Base-by-base conservation (phyloP, 805 yeast genomes). In the Nakazawaea laoshanensis region DNA sequence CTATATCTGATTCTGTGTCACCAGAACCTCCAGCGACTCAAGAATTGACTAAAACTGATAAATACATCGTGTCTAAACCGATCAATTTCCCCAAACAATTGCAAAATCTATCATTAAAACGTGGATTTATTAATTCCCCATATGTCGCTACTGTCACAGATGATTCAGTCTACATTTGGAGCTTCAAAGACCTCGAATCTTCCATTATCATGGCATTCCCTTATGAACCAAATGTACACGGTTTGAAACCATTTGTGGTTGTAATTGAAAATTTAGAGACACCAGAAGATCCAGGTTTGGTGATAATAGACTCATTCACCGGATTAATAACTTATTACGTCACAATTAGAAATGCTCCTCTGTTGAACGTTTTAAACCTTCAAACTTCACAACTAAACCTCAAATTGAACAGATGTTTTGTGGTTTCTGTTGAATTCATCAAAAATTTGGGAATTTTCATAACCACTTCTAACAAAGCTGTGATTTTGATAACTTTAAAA, bases 401-500 rank as follows among this genome's bases (percentile, higher is more conserved):
- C 15, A 65, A 61, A 26, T 56, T 77, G 5, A 45, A 59, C 1
- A 52, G 64, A 13, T 96, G 88, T 49, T 48, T 51, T 19, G 59
- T 86, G 12, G 69, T 74, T 1, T 45, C 63, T 24, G 67, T 79
- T 2, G 71, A 74, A 35, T 70, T 70, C 39, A 64, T 79, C 8
- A 85, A 77, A 42, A 88, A 92, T 1, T 74, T 81, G 2, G 95
- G 95, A 2, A 61, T 85, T 4, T 62, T 79, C 1, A 47, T 80
- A 7, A 70, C 86, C 6, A 85, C 96, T 0, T 71, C 82, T 3
- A 59, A 70, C 40, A 85, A 85, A 16, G 63, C 88, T 39, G 71
- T 79, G 27, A 50, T 78, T 5, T 59, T 83, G 27, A 47, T 85
- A 2, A 61, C 77, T 0, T 57, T 87, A 20, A 69, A 80, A 40